Evolutionary conservation across 129 eudicot species (phyloP).

Genomic region (Flaveria robusta): DNA sequence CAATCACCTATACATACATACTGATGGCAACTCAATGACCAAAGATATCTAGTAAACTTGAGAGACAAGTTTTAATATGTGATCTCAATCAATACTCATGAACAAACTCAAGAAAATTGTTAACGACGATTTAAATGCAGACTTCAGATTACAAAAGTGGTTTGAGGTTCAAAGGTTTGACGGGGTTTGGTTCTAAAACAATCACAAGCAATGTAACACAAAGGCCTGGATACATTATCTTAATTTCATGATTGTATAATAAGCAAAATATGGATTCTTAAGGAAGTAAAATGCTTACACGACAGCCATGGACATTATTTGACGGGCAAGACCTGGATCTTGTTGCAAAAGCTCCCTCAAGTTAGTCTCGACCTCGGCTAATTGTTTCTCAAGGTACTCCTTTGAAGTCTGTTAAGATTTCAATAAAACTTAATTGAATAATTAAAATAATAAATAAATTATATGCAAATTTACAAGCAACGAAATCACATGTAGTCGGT

Average conservation of each 20-base stretch:
- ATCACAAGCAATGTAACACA: constrained; percentile 12
- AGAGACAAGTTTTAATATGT: not conserved
- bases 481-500: not conserved
- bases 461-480: not conserved
- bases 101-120: not conserved
- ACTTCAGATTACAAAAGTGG: not conserved
- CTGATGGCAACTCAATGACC: not conserved
- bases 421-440: not conserved
- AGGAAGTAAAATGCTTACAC: constrained; percentile 22
- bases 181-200: constrained; percentile 6
- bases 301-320: constrained; percentile 93
- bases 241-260: not conserved
- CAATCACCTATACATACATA: not conserved
- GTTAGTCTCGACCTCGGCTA: constrained; percentile 75
- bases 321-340: constrained; percentile 95
- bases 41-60: not conserved
- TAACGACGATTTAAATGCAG: not conserved
- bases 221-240: not conserved
- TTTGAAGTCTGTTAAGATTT: constrained; percentile 64
- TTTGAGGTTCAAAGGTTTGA: not conserved
- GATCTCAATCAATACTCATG: not conserved
- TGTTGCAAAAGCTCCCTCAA: constrained; percentile 92
- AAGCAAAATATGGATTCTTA: not conserved
- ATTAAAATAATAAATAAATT: not conserved
- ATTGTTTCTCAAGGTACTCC: constrained; percentile 92